phyloP scores from a whole-genome alignment of 2,329 filamentous ascomycete genomes.

The Zalaria obscura region DNA sequence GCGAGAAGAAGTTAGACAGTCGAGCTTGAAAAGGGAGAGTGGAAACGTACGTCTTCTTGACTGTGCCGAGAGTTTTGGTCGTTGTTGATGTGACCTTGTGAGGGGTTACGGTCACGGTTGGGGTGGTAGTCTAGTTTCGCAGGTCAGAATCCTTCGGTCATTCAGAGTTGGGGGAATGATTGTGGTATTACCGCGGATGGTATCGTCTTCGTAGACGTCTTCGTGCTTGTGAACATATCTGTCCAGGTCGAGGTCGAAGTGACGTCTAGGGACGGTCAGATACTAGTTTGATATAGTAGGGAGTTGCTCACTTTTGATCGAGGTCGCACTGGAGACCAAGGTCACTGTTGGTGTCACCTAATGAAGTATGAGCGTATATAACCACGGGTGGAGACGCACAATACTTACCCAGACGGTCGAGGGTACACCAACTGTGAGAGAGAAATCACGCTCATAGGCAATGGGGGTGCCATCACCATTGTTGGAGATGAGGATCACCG shows the following conservation, averaged over 20 bases:
- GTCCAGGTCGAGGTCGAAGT: slow-evolving; percentile 1
- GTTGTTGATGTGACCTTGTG: slow-evolving; percentile 10
- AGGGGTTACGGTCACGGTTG: slow-evolving; percentile 7
- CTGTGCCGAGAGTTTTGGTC: slow-evolving; percentile 15
- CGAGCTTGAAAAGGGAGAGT: too few relatives aligned
- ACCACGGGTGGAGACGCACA: background rate
- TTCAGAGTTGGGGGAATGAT: too few relatives aligned
- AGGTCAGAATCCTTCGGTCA: too few relatives aligned
- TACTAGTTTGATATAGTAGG: background rate
- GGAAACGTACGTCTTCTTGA: slow-evolving; percentile 9
- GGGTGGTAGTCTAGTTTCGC: background rate
- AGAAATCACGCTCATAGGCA: slow-evolving; percentile 29
- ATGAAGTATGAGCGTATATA: background rate
- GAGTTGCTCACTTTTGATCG: slow-evolving; percentile 4
- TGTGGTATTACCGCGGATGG: background rate
- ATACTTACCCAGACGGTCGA: slow-evolving; percentile 11
- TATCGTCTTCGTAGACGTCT: slow-evolving; percentile 1
- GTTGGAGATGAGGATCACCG: slow-evolving; percentile 28
- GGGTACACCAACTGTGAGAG: slow-evolving; percentile 20
- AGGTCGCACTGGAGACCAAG: slow-evolving; percentile 11
- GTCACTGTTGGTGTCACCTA: slow-evolving; percentile 11
- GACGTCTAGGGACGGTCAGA: background rate
- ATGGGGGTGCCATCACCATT: slow-evolving; percentile 29
- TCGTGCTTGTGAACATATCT: too few relatives aligned
- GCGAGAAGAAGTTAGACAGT: too few relatives aligned